Conservation (phyloP, 2,329 filamentous ascomycete species). For the Xylariomycetidae sp. region DNA sequence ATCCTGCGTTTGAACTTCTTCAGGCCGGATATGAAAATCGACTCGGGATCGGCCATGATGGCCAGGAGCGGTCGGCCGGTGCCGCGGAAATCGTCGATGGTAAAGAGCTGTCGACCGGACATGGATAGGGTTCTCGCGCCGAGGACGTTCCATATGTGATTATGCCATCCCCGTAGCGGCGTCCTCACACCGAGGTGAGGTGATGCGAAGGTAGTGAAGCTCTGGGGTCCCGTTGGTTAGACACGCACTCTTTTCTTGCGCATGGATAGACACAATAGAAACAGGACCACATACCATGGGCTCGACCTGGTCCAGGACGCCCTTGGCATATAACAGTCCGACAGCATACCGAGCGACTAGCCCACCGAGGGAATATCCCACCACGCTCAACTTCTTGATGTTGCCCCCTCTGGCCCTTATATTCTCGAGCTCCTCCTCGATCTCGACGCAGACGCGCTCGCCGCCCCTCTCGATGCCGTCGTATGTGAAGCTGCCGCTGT, state of each 20-base stretch:
- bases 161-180: constrained; percentile 61
- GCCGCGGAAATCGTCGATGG: constrained; percentile 78
- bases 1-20: constrained; percentile 70
- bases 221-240: constrained; percentile 42
- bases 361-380: constrained; percentile 87
- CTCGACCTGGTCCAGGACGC: constrained; percentile 71
- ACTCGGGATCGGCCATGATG: constrained; percentile 75
- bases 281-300: constrained; percentile 61
- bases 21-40: constrained; percentile 80
- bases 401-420: constrained; percentile 60
- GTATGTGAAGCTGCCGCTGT: constrained; percentile 68
- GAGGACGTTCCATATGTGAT: constrained; percentile 74
- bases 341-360: constrained; percentile 82
- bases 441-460: constrained; percentile 63
- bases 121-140: constrained; percentile 76
- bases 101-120: constrained; percentile 83
- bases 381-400: constrained; percentile 77
- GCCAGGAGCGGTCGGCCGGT: constrained; percentile 76
- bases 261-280: no score
- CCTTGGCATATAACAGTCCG: constrained; percentile 76
- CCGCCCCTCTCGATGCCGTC: constrained; percentile 65
- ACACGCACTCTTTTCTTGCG: no score
- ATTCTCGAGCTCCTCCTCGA: constrained; percentile 56
- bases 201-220: constrained; percentile 89
- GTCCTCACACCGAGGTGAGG: constrained; percentile 75